phyloP scores from a whole-genome alignment of 306 rosid species.

The cucumber (Cucumis sativus) region Cucumber_9930_V3 NC_026660.2:25837001-25837500 shows the following conservation, averaged over 20 bases:
- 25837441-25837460: conserved; percentile 74
- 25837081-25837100: too few relatives aligned
- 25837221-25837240: neutral
- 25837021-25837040: neutral
- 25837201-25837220: neutral
- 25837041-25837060: neutral
- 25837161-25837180: neutral
- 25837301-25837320: neutral
- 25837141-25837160: neutral
- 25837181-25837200: neutral
- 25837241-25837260: neutral
- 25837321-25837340: conserved; percentile 1
- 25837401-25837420: conserved; percentile 56
- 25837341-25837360: conserved; percentile 28
- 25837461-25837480: conserved; percentile 56
- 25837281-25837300: neutral
- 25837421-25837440: conserved; percentile 75
- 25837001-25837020: neutral
- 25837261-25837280: neutral
- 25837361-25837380: conserved; percentile 84
- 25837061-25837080: too few relatives aligned
- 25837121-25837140: neutral
- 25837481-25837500: conserved; percentile 13
- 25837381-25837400: conserved; percentile 73
- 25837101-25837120: neutral